phyloP scores from a whole-genome alignment of 305 asterid genomes.

The Rubia balearica region DNA sequence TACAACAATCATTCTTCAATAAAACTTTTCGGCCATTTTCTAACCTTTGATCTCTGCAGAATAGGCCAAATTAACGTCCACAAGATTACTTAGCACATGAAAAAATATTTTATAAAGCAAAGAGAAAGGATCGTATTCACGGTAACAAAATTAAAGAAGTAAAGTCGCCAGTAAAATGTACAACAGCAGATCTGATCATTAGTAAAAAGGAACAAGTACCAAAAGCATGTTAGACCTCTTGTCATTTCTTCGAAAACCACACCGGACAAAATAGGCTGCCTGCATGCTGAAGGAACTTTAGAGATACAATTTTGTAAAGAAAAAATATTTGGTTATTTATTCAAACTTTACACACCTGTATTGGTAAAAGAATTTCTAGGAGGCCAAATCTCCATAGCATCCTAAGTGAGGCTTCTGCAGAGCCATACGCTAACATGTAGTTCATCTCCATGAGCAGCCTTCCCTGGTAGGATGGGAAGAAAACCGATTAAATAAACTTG shows the following conservation, averaged over 20 bases:
- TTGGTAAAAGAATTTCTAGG: conserved; percentile 71
- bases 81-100: background rate
- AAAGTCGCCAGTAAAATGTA: background rate
- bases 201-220: conserved; percentile 40
- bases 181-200: conserved; percentile 5
- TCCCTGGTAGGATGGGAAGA: conserved; percentile 43
- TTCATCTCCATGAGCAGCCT: conserved; percentile 96
- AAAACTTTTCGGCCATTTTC: background rate
- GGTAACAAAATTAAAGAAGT: background rate
- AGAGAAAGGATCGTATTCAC: background rate
- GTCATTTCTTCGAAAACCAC: conserved; percentile 72
- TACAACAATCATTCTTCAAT: background rate
- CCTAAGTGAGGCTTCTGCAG: conserved; percentile 85
- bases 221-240: conserved; percentile 78
- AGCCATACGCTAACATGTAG: conserved; percentile 93
- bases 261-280: conserved; percentile 80
- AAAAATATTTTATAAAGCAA: background rate
- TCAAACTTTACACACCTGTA: conserved; percentile 47
- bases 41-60: background rate
- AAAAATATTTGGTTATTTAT: conserved; percentile 1
- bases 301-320: conserved; percentile 10
- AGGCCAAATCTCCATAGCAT: conserved; percentile 86
- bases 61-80: background rate
- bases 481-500: conserved; percentile 10
- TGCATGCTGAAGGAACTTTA: conserved; percentile 32